phyloP scores from a whole-genome alignment of 2,329 filamentous ascomycete genomes.

The Talaromyces sp. region DNA sequence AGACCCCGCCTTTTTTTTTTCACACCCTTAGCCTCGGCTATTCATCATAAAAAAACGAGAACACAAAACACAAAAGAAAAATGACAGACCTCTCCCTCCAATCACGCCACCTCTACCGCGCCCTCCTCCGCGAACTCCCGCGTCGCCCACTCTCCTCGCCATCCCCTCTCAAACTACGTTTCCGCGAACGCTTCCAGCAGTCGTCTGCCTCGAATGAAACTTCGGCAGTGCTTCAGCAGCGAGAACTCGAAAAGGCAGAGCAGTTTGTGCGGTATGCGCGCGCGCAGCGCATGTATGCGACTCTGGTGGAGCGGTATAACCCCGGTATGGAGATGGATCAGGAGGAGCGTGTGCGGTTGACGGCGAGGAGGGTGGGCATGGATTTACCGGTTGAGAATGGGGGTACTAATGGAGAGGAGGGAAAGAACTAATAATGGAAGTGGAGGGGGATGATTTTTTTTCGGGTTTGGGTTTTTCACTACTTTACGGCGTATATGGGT shows the following conservation, averaged over 20 bases:
- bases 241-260: conserved; percentile 53
- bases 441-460: background rate
- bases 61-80: conserved; percentile 3
- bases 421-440: background rate
- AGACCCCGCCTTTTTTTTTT: background rate
- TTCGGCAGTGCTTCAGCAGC: conserved; percentile 18
- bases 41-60: background rate
- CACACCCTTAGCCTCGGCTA: background rate
- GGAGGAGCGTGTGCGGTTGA: conserved; percentile 74
- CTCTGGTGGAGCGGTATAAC: conserved; percentile 85
- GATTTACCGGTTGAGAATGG: conserved; percentile 66
- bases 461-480: background rate
- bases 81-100: conserved; percentile 26
- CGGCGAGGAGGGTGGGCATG: conserved; percentile 84
- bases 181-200: conserved; percentile 62
- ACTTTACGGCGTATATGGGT: background rate
- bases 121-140: conserved; percentile 83
- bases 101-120: conserved; percentile 75
- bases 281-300: conserved; percentile 79
- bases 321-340: conserved; percentile 85
- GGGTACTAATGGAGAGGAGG: background rate
- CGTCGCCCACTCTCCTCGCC: conserved; percentile 58
- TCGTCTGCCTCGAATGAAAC: conserved; percentile 7
- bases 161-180: conserved; percentile 62
- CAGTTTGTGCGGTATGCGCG: conserved; percentile 76